Base-by-base conservation (phyloP, 129 eudicot species). In the Cynara cardunculus region DNA sequence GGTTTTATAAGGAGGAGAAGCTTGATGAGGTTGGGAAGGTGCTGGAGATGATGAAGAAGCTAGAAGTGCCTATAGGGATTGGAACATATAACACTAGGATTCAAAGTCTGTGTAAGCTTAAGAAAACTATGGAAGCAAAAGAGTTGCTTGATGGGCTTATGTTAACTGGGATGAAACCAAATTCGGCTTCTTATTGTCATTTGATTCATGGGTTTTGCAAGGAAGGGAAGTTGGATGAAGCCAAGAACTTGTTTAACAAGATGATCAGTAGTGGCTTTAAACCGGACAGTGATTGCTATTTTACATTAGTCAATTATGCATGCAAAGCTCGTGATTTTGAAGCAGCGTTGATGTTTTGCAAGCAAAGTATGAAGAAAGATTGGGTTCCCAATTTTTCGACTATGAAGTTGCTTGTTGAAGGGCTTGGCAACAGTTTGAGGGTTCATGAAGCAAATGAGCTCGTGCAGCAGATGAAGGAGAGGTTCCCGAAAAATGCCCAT, bases 371-470 rank as follows among this genome's bases (percentile, higher is more conserved):
- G 89, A 78, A 74, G 59, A 92, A 91, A 81, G 88, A 75, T n/a
- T 91, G 97, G 98, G 74, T 91, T 59, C 97, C 97, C 0, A 87
- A 83, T 84, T 76, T 85, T 74, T 59, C 89, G 13, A 89, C 92
- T 46, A 94, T 94, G 98, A 91, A 85, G 87, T 61, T 80, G 41
- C 96, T 94, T 77, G 98, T 91, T 24, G 78, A 87, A 28, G 98
- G 98, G 76, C 86, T 94, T 49, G 93, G 85, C 18, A 84, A 88
- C 62, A 66, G 81, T 41, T 83, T 79, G 2, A 91, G 81, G 83
- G 84, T 86, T 53, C 86, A 88, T 14, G 98, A 94, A 72, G 97
- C 97, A 5, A 80, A 72, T 19, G 88, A 84, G 83, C 83, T 94
- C 68, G 87, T 94, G 13, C 75, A 74, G 11, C 76, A 72, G 44